phyloP scores from a whole-genome alignment of 306 rosid genomes.

The Luffa acutangula region DNA sequence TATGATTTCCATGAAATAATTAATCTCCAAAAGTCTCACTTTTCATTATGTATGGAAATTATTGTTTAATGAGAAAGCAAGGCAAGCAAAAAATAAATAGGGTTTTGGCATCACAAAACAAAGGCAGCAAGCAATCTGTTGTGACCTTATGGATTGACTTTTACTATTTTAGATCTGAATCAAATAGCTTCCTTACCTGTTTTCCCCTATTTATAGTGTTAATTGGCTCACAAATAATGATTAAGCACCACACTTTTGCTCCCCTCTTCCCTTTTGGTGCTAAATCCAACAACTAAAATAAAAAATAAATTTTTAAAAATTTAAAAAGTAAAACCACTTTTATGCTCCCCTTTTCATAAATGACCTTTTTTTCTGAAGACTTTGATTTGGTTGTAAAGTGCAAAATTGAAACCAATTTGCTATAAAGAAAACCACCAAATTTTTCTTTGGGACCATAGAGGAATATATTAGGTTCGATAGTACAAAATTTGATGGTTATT shows the following conservation, averaged over 20 bases:
- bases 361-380: background rate
- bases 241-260: background rate
- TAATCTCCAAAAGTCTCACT: background rate
- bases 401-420: no score
- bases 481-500: no score
- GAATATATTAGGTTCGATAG: no score
- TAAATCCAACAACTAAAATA: background rate
- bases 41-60: background rate
- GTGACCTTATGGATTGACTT: background rate
- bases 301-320: no score
- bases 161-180: background rate
- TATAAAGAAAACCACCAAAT: no score
- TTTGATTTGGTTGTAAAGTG: background rate
- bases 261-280: background rate
- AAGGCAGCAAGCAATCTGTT: background rate
- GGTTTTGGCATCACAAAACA: background rate
- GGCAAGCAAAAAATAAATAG: background rate
- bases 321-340: background rate
- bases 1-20: background rate
- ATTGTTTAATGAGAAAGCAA: background rate
- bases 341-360: background rate
- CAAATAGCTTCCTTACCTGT: background rate
- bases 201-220: background rate
- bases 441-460: no score
- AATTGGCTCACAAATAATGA: background rate